Base-by-base conservation (phyloP, 2,329 filamentous ascomycete genomes). In the Myriosclerotinia scirpicola region DNA sequence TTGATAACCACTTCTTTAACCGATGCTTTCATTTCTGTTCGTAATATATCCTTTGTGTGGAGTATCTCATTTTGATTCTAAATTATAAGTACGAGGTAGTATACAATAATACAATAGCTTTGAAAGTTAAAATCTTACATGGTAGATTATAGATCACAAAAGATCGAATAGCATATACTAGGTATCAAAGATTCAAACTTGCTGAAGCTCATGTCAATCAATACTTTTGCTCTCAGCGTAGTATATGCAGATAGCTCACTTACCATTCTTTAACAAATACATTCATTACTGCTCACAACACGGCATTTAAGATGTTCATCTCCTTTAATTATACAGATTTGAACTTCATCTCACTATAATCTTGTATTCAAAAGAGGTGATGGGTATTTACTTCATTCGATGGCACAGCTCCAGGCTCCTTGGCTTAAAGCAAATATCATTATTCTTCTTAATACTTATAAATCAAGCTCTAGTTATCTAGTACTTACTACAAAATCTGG, bases 241-340 rank as follows among this genome's bases (percentile, higher is more conserved):
- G 55, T 15, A 46, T 44, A 44, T 17, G 40, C 15, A 46, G 55
- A 58, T 44, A 14, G 22, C 22, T 30, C 40, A 6, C n/a, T 34
- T n/a, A 15, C 40, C 17, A 58, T 26, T 58, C 54, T 30, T 17
- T 58, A 17, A 15, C 22, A n/a, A 30, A 46, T 34, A 40, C 40
- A 34, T 58, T 58, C 26, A 7, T 34, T 30, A 22, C 55, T 34
- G 40, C 40, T n/a, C 15, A 58, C 7, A 46, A 17, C 17, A 30
- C 20, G 14, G 55, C 40, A n/a, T 58, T 58, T 17, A 58, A 58
- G 26, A 7, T 58, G 22, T 58, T 58, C 8, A 30, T 58, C 17
- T 58, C 55, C 9, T 58, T 58, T 20, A 40, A 58, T n/a, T 58
- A 58, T 34, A 34, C 55, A 44, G 55, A 40, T 58, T 46, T 46